Percentiles rank a stretch among this genome's conserved stretches.
phyloP scores from a whole-genome alignment of 2,329 filamentous ascomycete species.

The Aureobasidium sp. region DNA sequence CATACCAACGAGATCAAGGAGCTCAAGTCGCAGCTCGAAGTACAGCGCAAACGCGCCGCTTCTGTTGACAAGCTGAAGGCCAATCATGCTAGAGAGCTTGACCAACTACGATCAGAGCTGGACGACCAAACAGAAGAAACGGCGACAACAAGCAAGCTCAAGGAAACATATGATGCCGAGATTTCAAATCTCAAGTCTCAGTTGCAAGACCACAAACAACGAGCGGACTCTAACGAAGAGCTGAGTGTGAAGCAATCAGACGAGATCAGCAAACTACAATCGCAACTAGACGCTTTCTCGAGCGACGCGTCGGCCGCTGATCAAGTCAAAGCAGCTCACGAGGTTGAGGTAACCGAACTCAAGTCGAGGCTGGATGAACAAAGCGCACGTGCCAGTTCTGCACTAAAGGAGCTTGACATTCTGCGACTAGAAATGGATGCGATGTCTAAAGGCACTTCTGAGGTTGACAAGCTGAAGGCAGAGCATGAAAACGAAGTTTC shows the following conservation, averaged over 20 bases:
- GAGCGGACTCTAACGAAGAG: neutral
- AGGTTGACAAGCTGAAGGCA: slow-evolving; percentile 1
- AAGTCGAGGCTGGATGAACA: neutral
- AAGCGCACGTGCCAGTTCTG: neutral
- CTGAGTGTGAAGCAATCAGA: neutral
- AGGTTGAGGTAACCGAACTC: neutral
- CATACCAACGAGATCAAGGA: slow-evolving; percentile 18
- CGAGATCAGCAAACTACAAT: neutral
- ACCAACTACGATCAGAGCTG: neutral
- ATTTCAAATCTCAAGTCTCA: neutral
- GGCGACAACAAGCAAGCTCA: neutral
- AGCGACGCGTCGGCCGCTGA: neutral
- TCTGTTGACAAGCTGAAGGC: slow-evolving; percentile 8
- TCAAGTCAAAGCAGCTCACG: neutral
- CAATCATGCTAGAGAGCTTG: slow-evolving; percentile 6
- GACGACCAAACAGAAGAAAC: neutral
- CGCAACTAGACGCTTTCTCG: neutral
- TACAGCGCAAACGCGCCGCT: slow-evolving; percentile 11
- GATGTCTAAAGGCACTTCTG: neutral
- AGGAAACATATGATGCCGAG: neutral
- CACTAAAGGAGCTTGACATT: neutral
- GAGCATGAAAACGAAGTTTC: neutral
- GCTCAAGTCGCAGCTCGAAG: slow-evolving; percentile 21
- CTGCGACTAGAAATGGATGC: neutral
- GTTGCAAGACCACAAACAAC: neutral